Evolutionary conservation across 1,139 yeast genomes (phyloP).

Genomic region (Schwanniomyces etchellsii): DNA sequence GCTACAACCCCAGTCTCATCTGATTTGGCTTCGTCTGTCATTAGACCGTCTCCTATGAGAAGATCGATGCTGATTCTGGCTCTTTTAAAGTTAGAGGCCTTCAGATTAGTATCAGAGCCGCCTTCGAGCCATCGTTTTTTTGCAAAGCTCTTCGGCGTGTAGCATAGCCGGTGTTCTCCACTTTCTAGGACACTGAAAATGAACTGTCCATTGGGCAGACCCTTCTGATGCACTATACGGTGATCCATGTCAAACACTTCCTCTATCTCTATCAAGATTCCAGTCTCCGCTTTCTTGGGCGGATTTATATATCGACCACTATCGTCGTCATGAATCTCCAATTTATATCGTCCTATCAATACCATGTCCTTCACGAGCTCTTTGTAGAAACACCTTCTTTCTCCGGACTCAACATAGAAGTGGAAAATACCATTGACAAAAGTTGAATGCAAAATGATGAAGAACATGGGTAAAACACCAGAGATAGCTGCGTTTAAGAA

Average conservation of each 20-base stretch:
- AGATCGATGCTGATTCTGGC: conserved; percentile 47
- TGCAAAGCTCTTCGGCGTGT: conserved; percentile 52
- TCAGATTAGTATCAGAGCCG: conserved; percentile 8
- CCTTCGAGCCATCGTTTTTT: conserved; percentile 15
- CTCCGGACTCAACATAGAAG: conserved; percentile 55
- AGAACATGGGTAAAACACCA: too few relatives aligned
- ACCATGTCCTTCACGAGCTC: conserved; percentile 57
- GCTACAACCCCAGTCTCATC: conserved; percentile 43
- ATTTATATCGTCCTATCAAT: conserved; percentile 52
- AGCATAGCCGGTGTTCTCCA: conserved; percentile 71
- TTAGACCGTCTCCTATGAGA: conserved; percentile 50
- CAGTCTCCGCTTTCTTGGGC: conserved; percentile 22
- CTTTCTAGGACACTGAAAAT: conserved; percentile 64
- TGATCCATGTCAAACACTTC: conserved; percentile 65
- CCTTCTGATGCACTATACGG: conserved; percentile 62
- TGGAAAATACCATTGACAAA: conserved; percentile 23
- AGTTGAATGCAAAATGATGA: conserved; percentile 1
- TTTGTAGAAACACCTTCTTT: conserved; percentile 59
- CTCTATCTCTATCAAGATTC: conserved; percentile 42
- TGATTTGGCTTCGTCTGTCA: conserved; percentile 45
- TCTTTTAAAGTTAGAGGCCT: conserved; percentile 47
- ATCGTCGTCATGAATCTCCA: conserved; percentile 49
- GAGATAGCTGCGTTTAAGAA: background rate
- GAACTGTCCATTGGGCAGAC: conserved; percentile 55
- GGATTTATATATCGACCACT: conserved; percentile 41